Base-by-base conservation (phyloP, 2,329 filamentous ascomycete species). In the Coleophoma eucalyptorum region DNA sequence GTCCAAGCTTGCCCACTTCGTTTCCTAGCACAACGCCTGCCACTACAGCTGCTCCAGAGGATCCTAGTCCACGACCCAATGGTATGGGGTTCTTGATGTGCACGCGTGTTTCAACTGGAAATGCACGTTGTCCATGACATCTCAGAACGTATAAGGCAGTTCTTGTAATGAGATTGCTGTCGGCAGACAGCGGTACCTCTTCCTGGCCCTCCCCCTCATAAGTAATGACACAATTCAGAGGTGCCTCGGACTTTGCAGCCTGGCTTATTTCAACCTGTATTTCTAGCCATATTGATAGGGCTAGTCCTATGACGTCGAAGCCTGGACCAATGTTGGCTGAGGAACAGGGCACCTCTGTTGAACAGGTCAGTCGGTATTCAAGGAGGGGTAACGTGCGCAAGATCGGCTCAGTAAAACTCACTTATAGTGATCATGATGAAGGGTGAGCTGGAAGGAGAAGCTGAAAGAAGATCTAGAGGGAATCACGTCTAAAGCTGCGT, bases 311-410 rank as follows among this genome's bases (percentile, higher is more conserved):
- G 63, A 97, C 93, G 76, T 99, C 93, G 78, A 97, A 99, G 52
- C 93, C 93, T 45, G 93, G 93, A 60, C 90, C 93, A 67, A 97
- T 97, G 77, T 97, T 97, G 73, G 93, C 93, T 55, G 92, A 97
- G 54, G 93, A 97, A 75, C 90, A 95, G 58, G 93, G 93, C 55
- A 90, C 90, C 72, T 80, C 64, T 66, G 32, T 20, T 46, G 32
- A 3, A 6, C 26, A 26, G 26, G 26, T 26, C 26, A 26, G 26
- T 26, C 4, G 26, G 5, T 26, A 26, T 26, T 26, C 26, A 26
- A 26, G 26, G 26, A 26, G 26, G 26, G 26, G 26, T 26, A 26
- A 26, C 10, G 26, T 26, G 2, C 26, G 26, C 26, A 26, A 8
- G 26, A 7, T 7, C 26, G 26, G 26, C 26, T 5, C 3, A 26